Evolutionary conservation across 2,329 filamentous ascomycete species (phyloP).

Genomic region (Pestalotiopsis sp.): DNA sequence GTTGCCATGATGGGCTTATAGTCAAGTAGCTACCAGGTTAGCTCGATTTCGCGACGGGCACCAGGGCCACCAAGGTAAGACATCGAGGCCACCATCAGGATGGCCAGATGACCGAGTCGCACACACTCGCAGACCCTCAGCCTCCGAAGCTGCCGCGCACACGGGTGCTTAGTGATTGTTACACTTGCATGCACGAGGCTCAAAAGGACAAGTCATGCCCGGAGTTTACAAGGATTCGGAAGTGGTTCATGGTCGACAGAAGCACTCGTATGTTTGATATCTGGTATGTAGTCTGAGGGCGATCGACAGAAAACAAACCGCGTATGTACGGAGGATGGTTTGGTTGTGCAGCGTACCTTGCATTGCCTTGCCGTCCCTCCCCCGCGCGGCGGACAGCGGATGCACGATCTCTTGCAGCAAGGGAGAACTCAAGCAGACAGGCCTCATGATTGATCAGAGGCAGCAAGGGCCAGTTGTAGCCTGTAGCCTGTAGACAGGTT

Average conservation of each 20-base stretch:
- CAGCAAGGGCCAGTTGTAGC: not conserved
- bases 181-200: constrained; percentile 12
- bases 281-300: not conserved
- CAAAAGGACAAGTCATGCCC: constrained; percentile 9
- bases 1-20: not conserved
- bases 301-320: constrained; percentile 6
- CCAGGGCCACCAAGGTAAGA: constrained; percentile 10
- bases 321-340: not conserved
- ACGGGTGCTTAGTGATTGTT: constrained; percentile 2
- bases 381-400: not conserved
- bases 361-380: constrained; percentile 7
- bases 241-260: not conserved
- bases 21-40: not conserved
- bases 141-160: constrained; percentile 12
- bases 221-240: constrained; percentile 1
- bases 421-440: not conserved
- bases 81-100: constrained; percentile 11
- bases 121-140: not conserved
- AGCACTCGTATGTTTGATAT: not conserved
- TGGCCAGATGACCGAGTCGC: constrained; percentile 6
- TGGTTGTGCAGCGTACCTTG: constrained; percentile 13
- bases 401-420: not conserved
- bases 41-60: not conserved
- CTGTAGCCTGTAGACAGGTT: too few species aligned
- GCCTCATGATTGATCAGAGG: constrained; percentile 3